Evolutionary conservation across 192 early-diverging fungal species (phyloP).

Genomic region (Backusella liffmaniae): DNA sequence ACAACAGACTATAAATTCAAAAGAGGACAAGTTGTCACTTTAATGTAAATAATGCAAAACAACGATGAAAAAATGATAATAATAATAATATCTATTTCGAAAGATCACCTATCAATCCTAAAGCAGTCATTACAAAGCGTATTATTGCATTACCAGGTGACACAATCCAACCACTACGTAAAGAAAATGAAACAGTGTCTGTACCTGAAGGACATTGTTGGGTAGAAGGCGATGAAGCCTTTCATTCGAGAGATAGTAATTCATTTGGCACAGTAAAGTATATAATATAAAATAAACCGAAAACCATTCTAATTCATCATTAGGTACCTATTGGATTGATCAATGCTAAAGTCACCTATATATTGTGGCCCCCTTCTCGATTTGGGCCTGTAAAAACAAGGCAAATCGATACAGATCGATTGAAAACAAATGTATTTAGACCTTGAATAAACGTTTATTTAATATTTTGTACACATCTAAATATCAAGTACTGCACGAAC

Average conservation of each 20-base stretch:
- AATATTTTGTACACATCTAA: not conserved
- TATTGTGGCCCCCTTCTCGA: slow-evolving; percentile 69
- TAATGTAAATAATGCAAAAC: slow-evolving; percentile 34
- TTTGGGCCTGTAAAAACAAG: slow-evolving; percentile 48
- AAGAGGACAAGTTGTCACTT: slow-evolving; percentile 70
- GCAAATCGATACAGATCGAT: slow-evolving; percentile 1
- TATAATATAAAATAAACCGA: not conserved
- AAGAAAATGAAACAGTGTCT: slow-evolving; percentile 35
- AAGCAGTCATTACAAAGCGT: slow-evolving; percentile 75
- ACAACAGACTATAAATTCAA: slow-evolving; percentile 44
- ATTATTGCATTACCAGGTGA: slow-evolving; percentile 85
- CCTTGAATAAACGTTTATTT: not conserved
- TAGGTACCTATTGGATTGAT: slow-evolving; percentile 71
- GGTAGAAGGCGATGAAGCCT: slow-evolving; percentile 85
- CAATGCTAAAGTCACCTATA: slow-evolving; percentile 51
- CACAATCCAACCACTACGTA: slow-evolving; percentile 50
- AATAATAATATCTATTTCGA: not conserved
- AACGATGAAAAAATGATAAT: not conserved
- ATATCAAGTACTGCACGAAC: not conserved
- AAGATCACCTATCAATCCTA: slow-evolving; percentile 64
- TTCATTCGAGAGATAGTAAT: slow-evolving; percentile 81
- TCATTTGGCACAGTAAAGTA: slow-evolving; percentile 66
- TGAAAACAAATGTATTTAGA: slow-evolving; percentile 8
- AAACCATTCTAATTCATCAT: not conserved
- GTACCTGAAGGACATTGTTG: slow-evolving; percentile 82